Conservation (phyloP, 2,329 filamentous ascomycete species). For the Pseudofabraea citricarpa region DNA sequence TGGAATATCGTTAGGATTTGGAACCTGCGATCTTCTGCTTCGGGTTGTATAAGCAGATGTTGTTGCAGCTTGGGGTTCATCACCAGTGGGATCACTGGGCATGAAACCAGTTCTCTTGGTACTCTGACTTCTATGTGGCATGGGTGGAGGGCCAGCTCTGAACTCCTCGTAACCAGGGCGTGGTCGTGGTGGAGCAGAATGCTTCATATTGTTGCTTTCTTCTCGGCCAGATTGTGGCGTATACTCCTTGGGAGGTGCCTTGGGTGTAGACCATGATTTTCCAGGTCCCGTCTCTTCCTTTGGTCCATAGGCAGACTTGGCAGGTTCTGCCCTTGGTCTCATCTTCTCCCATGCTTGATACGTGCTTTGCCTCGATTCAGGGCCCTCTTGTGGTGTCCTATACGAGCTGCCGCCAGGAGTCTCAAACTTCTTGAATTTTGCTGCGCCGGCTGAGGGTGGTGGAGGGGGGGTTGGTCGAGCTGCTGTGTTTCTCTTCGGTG, state of each 20-base stretch:
- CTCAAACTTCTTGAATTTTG: slow-evolving; percentile 25
- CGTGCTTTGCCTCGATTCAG: slow-evolving; percentile 22
- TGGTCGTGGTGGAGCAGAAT: slow-evolving; percentile 11
- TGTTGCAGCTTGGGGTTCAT: slow-evolving; percentile 26
- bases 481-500: slow-evolving; percentile 23
- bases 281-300: slow-evolving; percentile 9
- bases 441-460: slow-evolving; percentile 25
- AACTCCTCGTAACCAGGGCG: slow-evolving; percentile 18
- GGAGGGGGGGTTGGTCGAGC: slow-evolving; percentile 14
- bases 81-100: slow-evolving; percentile 24
- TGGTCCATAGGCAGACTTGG: slow-evolving; percentile 2
- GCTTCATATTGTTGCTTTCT: slow-evolving; percentile 15
- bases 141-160: slow-evolving; percentile 6
- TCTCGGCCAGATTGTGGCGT: slow-evolving; percentile 18
- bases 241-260: slow-evolving; percentile 17
- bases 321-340: slow-evolving; percentile 12
- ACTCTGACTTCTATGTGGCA: slow-evolving; percentile 18
- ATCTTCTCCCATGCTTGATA: slow-evolving; percentile 29
- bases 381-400: slow-evolving; percentile 21
- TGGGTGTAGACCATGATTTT: slow-evolving; percentile 13
- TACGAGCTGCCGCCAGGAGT: slow-evolving; percentile 17
- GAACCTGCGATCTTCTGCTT: slow-evolving; percentile 14
- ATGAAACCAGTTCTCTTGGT: slow-evolving; percentile 25
- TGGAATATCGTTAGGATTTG: slow-evolving; percentile 8
- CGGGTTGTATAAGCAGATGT: slow-evolving; percentile 25